A percentile compares a stretch with the other conserved stretches of the same genome.
These are phyloP conservation scores for Cynanchum wilfordii DNA, from an alignment of 257 asterid species.

Conservation along the genomic window DNA sequence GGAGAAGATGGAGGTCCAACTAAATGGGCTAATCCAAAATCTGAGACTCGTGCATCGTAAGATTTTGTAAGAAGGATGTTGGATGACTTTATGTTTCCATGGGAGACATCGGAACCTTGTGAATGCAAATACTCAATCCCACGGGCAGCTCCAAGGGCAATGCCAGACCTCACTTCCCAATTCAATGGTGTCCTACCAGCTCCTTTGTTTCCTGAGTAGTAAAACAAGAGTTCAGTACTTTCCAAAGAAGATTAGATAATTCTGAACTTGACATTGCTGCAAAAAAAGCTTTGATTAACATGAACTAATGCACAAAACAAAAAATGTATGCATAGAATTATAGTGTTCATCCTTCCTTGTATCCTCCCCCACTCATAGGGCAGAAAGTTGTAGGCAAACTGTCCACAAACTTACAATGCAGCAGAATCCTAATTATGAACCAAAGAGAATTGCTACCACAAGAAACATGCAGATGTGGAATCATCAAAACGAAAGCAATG, in stretches of 20 bases:
- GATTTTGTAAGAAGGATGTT: constrained; percentile 39
- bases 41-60: constrained; percentile 33
- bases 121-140: constrained; percentile 39
- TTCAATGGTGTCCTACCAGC: constrained; percentile 34
- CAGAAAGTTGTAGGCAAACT: not conserved
- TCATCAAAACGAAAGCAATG: too few species aligned
- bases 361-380: not conserved
- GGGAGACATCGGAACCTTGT: constrained; percentile 30
- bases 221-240: not conserved
- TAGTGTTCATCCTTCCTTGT: not conserved
- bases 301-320: not conserved
- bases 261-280: too few species aligned
- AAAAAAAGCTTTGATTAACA: not conserved
- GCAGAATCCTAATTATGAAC: too few species aligned
- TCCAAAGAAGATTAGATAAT: not conserved
- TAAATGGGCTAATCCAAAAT: constrained; percentile 37
- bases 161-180: constrained; percentile 37
- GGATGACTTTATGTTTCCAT: constrained; percentile 46
- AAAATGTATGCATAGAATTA: too few species aligned
- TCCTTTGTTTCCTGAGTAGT: constrained; percentile 32
- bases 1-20: constrained; percentile 43
- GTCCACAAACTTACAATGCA: too few species aligned
- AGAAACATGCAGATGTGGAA: too few species aligned
- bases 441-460: too few species aligned
- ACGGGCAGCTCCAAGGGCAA: constrained; percentile 43